Evolutionary conservation across 164 flowering plant species (phyloP).

Genomic region (Malania oleifera): DNA sequence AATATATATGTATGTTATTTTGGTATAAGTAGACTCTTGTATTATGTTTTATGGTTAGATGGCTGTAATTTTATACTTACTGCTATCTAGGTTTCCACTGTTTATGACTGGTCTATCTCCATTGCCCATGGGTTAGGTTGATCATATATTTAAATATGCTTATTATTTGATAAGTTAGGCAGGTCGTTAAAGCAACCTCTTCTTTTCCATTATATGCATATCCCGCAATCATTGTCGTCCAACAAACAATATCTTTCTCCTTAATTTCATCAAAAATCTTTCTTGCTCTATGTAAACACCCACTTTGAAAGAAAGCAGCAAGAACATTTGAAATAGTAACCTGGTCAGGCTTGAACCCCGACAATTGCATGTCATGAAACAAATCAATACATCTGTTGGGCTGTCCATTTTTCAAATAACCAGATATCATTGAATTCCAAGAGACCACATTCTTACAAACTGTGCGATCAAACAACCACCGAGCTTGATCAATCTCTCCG

Average conservation of each 20-base stretch:
- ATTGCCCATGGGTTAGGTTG: no score
- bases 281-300: neutral
- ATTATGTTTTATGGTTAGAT: no score
- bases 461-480: neutral
- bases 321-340: neutral
- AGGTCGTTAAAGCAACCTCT: neutral
- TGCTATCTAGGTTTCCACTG: no score
- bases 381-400: slow-evolving; percentile 1
- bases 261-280: neutral
- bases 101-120: no score
- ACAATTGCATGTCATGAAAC: neutral
- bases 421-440: no score
- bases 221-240: slow-evolving; percentile 5
- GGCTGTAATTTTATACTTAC: no score
- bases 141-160: no score
- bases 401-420: slow-evolving; percentile 1
- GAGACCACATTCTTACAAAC: no score
- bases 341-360: neutral
- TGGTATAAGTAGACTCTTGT: no score
- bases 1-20: no score
- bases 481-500: neutral
- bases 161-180: no score
- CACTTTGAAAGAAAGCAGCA: neutral
- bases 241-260: neutral
- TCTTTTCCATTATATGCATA: neutral